Evolutionary conservation across 345 rosid genomes (phyloP), one percentile per base, ranked within the genome.

Genomic region (Aegle marmelos): DNA sequence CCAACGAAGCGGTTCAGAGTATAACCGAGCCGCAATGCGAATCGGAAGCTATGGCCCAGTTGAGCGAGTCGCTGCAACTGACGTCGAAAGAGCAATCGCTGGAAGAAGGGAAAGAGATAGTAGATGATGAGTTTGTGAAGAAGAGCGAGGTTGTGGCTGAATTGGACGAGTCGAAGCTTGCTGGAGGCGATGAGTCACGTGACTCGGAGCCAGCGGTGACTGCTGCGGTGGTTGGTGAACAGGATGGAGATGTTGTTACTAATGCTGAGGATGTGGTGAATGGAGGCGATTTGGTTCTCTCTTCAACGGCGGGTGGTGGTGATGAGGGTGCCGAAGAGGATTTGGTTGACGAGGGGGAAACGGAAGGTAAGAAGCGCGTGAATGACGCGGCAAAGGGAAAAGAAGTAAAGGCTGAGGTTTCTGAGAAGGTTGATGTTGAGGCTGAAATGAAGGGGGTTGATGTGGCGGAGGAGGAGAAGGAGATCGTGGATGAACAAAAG

Each of bases 61-160:
- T 70, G 69, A 75, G 68, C 68, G 81, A 62, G 72, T 17, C 67
- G 59, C 50, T 13, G 16, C 63, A n/a, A 36, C 48, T 76, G 27
- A 66, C 58, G 19, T 25, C 69, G 39, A 68, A 56, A 59, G 34
- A 25, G 30, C 54, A 34, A 25, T 16, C 57, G 10, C 17, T 34
- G 28, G 56, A 59, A 8, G 70, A 67, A 14, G 70, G 27, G n/a
- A 53, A 57, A 53, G 75, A 48, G 57, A 64, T 45, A 28, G 72
- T 5, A 2, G 79, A 31, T 19, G 81, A 36, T 80, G 73, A 67
- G 76, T 45, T 76, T 53, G 74, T 36, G 7, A 63, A 53, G 27
- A 85, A 76, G 67, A 80, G 60, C 53, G 74, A 69, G 78, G 68
- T 34, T 8, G 74, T 4, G 31, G 81, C 25, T 34, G 83, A 72